Percentiles rank a stretch among this genome's conserved stretches.
Conservation (phyloP, 345 rosid genomes). For the Bruguiera parviflora region DNA sequence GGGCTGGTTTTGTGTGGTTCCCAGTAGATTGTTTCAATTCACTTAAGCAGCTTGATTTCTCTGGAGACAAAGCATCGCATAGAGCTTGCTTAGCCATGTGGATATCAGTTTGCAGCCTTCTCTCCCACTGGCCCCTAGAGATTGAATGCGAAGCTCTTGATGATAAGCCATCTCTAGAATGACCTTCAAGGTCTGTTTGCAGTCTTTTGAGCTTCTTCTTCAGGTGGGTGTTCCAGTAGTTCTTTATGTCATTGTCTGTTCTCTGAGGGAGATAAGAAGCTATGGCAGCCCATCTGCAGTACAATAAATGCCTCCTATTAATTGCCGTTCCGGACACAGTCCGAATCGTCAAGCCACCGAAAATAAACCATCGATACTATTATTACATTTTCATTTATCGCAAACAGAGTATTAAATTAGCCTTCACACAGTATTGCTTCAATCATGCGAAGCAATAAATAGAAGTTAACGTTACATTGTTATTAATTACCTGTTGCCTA, state of each 20-base stretch:
- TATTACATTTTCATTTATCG: no score
- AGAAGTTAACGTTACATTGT: not conserved
- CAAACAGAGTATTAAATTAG: not conserved
- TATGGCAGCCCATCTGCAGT: slow-evolving; percentile 94
- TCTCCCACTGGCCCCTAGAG: slow-evolving; percentile 80
- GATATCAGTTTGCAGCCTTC: slow-evolving; percentile 83
- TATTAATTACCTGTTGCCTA: slow-evolving; percentile 72
- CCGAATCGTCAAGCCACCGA: not conserved
- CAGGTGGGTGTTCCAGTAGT: slow-evolving; percentile 90
- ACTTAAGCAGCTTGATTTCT: slow-evolving; percentile 29
- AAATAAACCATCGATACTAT: no score
- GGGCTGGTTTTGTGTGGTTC: slow-evolving; percentile 12
- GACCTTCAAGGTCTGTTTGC: slow-evolving; percentile 37
- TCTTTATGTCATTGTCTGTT: slow-evolving; percentile 91
- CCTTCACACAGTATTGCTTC: not conserved
- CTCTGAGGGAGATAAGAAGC: slow-evolving; percentile 96
- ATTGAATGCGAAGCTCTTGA: slow-evolving; percentile 27
- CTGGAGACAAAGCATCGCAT: slow-evolving; percentile 68
- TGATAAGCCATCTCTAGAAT: slow-evolving; percentile 35
- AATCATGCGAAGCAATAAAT: not conserved
- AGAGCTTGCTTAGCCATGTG: slow-evolving; percentile 81
- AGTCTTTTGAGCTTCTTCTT: slow-evolving; percentile 73
- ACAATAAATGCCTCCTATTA: slow-evolving; percentile 11
- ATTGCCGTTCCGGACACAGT: not conserved
- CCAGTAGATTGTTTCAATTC: slow-evolving; percentile 19